Evolutionary conservation across 169 alveolate species (phyloP).

Genomic region (Cryptosporidium bovis): DNA sequence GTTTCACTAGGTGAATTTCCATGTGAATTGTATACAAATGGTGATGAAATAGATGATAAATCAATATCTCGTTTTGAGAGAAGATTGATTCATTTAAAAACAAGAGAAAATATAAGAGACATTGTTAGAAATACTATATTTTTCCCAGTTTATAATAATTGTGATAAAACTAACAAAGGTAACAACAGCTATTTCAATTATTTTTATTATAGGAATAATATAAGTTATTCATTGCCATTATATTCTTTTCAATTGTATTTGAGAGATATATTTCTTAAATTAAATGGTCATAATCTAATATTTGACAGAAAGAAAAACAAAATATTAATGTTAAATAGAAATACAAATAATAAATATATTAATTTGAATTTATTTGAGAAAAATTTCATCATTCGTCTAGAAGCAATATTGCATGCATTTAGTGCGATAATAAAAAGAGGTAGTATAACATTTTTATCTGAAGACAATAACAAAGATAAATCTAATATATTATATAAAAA

Average conservation of each 20-base stretch:
- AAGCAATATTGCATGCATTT: conserved; percentile 54
- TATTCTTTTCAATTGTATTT: conserved; percentile 53
- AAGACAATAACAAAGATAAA: too few relatives aligned
- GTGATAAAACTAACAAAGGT: too few relatives aligned
- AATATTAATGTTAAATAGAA: neutral
- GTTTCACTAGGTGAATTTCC: conserved; percentile 62
- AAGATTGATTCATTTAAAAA: conserved; percentile 17
- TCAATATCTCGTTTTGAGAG: neutral
- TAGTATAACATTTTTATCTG: neutral
- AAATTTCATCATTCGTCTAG: neutral
- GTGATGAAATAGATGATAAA: neutral
- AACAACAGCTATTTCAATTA: too few relatives aligned
- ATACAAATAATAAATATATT: neutral
- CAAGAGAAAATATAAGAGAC: conserved; percentile 41
- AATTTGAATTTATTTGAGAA: neutral
- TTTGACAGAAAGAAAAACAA: neutral
- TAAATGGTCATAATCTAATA: conserved; percentile 2
- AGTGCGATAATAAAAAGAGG: conserved; percentile 53
- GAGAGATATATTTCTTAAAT: conserved; percentile 10
- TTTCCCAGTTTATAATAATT: conserved; percentile 6
- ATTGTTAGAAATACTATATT: conserved; percentile 43
- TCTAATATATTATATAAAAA: neutral
- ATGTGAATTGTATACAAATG: neutral
- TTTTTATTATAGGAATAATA: neutral
- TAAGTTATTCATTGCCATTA: conserved; percentile 19